Base-by-base conservation (phyloP, 176 grass and related monocot species). In the Oryza glumipatula region DNA sequence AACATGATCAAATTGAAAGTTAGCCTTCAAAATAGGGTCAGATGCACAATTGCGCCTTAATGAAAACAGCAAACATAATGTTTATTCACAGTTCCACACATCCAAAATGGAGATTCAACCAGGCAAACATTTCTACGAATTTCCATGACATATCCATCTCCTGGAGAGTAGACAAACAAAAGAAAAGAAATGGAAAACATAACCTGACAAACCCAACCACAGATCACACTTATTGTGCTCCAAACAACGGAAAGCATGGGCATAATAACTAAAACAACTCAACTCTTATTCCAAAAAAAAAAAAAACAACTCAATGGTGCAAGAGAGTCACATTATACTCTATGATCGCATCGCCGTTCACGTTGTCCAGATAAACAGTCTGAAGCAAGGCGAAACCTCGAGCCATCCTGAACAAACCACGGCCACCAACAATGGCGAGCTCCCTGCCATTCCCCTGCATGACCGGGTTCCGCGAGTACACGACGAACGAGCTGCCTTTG, bases 361-460 rank as follows among this genome's bases (percentile, higher is more conserved):
- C 58, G 10, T 2, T 15, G 76, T 81, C 74, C 11, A 83, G 1
- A 47, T 30, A 81, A 21, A 77, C 8, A 6, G 88, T 90, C 22
- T 28, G 69, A 1, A 93, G 84, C 49, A 76, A 2, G 17, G 85
- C 88, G 6, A 72, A 88, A 0, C 91, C 91, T 28, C 54, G 32
- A 3, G 88, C 91, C 85, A 93, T 79, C 56, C 88, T 77, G 9
- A 93, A 93, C 43, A 22, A 26, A 21, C 91, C 91, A 1, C 85
- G 88, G 45, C 91, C 91, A 49, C 91, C 91, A 78, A 93, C 74
- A 66, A 93, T 23, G 49, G 91, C 82, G 32, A 93, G 68, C 68
- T 93, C 91, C 14, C 85, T 85, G 0, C 58, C 74, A 15, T 49
- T 46, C 0, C 60, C 43, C 0, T 13, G 19, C 47, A 17, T 1